Evolutionary conservation across 2,329 filamentous ascomycete species (phyloP).

Genomic region (Anthostomella pinea): DNA sequence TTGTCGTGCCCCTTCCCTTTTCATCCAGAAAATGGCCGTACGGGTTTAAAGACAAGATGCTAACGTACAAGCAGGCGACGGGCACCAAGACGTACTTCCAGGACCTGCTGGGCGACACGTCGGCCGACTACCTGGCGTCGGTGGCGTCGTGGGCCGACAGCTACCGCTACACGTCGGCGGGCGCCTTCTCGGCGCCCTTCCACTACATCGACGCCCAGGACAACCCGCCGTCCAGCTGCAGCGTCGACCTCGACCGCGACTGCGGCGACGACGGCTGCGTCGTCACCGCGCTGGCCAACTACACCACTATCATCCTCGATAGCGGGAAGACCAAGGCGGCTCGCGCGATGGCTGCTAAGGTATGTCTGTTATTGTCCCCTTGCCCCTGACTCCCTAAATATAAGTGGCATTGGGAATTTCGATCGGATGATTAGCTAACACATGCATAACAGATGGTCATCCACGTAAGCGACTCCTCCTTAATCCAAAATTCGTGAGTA

Average conservation of each 20-base stretch:
- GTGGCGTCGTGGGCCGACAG: slow-evolving; percentile 52
- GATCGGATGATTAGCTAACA: slow-evolving; percentile 10
- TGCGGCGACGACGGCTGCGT: slow-evolving; percentile 62
- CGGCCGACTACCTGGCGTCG: slow-evolving; percentile 44
- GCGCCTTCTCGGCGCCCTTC: slow-evolving; percentile 43
- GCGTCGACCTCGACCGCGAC: slow-evolving; percentile 57
- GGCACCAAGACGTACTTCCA: slow-evolving; percentile 43
- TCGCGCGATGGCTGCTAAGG: slow-evolving; percentile 38
- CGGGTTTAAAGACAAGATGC: no score
- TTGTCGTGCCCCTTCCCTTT: no score
- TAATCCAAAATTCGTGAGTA: background rate
- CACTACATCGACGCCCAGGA: slow-evolving; percentile 64
- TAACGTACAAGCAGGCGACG: no score
- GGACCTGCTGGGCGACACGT: slow-evolving; percentile 41
- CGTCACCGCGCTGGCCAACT: slow-evolving; percentile 49
- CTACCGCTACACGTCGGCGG: slow-evolving; percentile 44
- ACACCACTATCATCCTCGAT: slow-evolving; percentile 30
- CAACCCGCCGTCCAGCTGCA: slow-evolving; percentile 54
- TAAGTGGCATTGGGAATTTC: slow-evolving; percentile 1
- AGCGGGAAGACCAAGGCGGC: slow-evolving; percentile 25
- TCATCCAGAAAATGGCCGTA: no score
- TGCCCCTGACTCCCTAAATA: slow-evolving; percentile 3
- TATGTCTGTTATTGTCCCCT: slow-evolving; percentile 15
- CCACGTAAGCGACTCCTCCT: slow-evolving; percentile 24
- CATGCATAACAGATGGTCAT: slow-evolving; percentile 27